phyloP scores from a whole-genome alignment of 163 green algal genomes.

The Chlamydomonas reinhardtii region DNA sequence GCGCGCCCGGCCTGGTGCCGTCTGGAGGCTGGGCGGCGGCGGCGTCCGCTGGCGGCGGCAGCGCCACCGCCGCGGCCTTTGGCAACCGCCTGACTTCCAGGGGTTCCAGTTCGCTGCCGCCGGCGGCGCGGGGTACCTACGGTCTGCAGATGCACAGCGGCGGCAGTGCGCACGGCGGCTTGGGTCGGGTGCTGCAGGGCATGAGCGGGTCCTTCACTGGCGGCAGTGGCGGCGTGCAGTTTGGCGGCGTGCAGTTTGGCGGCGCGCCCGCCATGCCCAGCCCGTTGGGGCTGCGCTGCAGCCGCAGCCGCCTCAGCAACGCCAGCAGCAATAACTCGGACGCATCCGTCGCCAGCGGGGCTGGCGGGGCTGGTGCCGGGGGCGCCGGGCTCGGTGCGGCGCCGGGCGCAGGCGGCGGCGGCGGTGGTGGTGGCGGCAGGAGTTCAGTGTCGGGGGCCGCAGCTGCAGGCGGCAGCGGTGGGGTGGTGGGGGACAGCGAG shows the following conservation, averaged over 20 bases:
- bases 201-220: background rate
- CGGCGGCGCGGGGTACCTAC: too few relatives aligned
- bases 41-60: background rate
- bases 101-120: too few relatives aligned
- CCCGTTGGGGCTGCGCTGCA: slow-evolving; percentile 29
- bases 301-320: slow-evolving; percentile 3
- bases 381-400: too few relatives aligned
- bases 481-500: too few relatives aligned
- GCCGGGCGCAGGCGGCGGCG: too few relatives aligned
- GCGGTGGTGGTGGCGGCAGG: too few relatives aligned
- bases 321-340: background rate
- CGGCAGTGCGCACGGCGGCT: background rate
- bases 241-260: background rate
- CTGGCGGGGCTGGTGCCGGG: too few relatives aligned
- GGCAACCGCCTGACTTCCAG: background rate
- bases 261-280: background rate
- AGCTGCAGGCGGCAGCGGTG: too few relatives aligned
- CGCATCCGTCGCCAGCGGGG: too few relatives aligned
- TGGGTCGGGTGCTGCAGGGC: background rate
- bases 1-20: too few relatives aligned
- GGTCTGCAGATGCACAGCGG: background rate
- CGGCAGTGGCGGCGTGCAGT: background rate
- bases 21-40: background rate
- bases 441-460: too few relatives aligned
- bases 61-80: background rate